A percentile compares a stretch with the other conserved stretches of the same genome.
These are phyloP conservation scores for Psophocarpus tetragonolobus DNA, from an alignment of 306 rosid genomes.

Conservation along the genomic window DNA sequence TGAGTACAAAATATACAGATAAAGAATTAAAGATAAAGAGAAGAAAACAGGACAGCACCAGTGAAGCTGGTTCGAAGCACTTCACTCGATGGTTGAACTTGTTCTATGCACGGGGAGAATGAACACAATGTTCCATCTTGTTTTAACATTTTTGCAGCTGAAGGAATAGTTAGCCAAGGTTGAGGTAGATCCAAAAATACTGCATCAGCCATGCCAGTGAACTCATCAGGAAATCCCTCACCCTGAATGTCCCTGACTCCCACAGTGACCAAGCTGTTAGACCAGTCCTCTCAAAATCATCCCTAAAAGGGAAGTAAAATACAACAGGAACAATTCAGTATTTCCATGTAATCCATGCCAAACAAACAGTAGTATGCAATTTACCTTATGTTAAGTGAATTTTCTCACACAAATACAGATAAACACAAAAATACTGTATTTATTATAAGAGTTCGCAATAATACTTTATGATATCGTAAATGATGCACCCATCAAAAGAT, in stretches of 20 bases:
- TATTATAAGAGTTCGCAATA: not conserved
- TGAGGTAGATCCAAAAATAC: slow-evolving; percentile 31
- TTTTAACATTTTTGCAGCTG: slow-evolving; percentile 32
- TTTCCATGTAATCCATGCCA: not conserved
- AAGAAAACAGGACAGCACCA: not conserved
- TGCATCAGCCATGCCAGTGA: slow-evolving; percentile 26
- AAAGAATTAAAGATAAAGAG: not conserved
- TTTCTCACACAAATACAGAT: not conserved
- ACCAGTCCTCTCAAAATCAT: slow-evolving; percentile 30
- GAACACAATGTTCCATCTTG: slow-evolving; percentile 18
- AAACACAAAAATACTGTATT: not conserved
- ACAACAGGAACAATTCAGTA: not conserved
- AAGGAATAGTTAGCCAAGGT: slow-evolving; percentile 31
- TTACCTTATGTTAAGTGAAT: not conserved
- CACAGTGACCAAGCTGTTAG: slow-evolving; percentile 16
- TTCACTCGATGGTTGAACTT: slow-evolving; percentile 30
- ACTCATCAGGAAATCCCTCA: slow-evolving; percentile 32
- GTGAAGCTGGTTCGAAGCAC: slow-evolving; percentile 5
- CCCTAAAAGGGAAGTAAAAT: slow-evolving; percentile 7
- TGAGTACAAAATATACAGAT: not conserved
- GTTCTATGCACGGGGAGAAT: slow-evolving; percentile 31
- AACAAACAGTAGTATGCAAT: not conserved
- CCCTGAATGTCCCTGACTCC: slow-evolving; percentile 35
- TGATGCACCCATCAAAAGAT: not conserved
- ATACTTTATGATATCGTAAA: not conserved